These are phyloP conservation scores for Dendrobium nobile DNA, from an alignment of 106 monocot species.

Conservation along the genomic window DNA sequence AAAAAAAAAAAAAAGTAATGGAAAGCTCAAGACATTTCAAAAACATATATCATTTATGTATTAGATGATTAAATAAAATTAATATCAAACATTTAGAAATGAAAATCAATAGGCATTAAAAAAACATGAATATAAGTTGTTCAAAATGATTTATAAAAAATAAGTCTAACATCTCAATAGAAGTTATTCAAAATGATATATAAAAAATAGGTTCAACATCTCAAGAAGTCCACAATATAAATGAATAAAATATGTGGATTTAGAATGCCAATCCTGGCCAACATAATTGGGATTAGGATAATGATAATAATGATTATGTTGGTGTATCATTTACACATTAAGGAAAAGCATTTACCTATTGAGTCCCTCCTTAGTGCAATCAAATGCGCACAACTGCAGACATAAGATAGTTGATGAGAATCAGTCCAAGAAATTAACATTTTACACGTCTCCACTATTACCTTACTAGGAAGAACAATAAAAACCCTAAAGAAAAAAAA, in stretches of 20 bases:
- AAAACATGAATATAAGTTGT: neutral
- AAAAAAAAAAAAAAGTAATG: too few relatives aligned
- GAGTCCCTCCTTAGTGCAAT: constrained; percentile 75
- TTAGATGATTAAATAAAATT: too few relatives aligned
- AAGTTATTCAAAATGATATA: neutral
- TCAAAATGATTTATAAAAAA: neutral
- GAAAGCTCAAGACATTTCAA: neutral
- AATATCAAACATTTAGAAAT: too few relatives aligned
- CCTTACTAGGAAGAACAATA: neutral
- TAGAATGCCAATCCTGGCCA: neutral
- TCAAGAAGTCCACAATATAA: neutral
- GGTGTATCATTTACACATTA: neutral
- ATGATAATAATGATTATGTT: neutral
- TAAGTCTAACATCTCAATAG: neutral
- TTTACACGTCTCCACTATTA: neutral
- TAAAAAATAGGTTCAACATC: neutral
- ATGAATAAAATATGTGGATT: neutral
- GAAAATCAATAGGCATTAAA: too few relatives aligned
- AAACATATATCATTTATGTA: neutral
- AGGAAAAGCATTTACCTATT: constrained; percentile 51
- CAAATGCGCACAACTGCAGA: constrained; percentile 88
- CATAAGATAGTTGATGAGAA: constrained; percentile 4
- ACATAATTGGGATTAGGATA: neutral
- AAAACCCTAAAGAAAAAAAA: neutral
- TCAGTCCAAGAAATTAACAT: neutral